Percentiles rank a stretch among this genome's conserved stretches.
Evolutionary conservation across 768 basidiomycete species (phyloP).

Genomic region (Mycena chlorophos): DNA sequence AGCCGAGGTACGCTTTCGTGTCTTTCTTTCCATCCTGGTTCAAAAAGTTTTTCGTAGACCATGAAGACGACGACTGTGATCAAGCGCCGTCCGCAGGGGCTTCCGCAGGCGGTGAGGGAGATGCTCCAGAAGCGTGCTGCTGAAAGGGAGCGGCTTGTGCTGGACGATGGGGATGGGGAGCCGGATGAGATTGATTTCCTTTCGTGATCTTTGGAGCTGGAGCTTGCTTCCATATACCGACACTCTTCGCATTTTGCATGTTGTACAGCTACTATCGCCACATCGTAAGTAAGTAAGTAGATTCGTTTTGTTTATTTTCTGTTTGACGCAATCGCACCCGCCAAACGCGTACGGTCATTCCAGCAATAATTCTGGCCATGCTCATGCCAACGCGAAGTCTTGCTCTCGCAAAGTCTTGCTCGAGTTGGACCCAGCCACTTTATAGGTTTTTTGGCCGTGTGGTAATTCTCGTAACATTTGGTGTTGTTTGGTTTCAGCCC

Average conservation of each 20-base stretch:
- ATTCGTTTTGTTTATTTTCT: background rate
- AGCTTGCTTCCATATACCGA: background rate
- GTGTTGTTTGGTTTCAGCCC: too few species aligned
- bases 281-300: background rate
- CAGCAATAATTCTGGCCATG: too few species aligned
- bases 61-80: background rate
- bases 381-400: too few species aligned
- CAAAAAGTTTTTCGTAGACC: background rate
- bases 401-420: too few species aligned
- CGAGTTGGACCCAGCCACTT: too few species aligned
- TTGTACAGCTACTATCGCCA: too few species aligned
- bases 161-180: constrained; percentile 16
- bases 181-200: constrained; percentile 20
- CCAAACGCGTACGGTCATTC: too few species aligned
- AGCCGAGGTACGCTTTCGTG: background rate
- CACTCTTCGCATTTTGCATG: background rate
- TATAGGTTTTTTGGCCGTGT: too few species aligned
- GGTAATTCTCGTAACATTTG: too few species aligned
- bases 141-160: background rate
- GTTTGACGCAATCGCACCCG: too few species aligned
- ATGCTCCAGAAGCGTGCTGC: constrained; percentile 4
- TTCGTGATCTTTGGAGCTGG: constrained; percentile 4
- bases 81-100: background rate
- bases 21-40: background rate
- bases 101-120: constrained; percentile 18